Base-by-base conservation (phyloP, 2,329 filamentous ascomycete genomes). In the Verticillium klebahnii region DNA sequence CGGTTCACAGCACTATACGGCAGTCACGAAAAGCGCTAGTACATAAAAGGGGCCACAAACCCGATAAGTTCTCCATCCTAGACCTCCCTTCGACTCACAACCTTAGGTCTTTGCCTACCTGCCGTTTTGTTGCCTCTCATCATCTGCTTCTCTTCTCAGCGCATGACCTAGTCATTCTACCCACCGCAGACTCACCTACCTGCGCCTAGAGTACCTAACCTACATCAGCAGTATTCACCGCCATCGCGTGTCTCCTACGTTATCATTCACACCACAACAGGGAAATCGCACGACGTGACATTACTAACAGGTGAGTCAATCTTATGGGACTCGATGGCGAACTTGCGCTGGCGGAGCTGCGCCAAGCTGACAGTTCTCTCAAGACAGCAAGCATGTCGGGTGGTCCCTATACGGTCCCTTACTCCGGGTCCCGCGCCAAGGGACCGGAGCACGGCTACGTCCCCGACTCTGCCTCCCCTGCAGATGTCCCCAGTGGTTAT, bases 331-430 rank as follows among this genome's bases (percentile, higher is more conserved):
- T 29, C 29, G 29, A 29, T 29, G 29, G 29, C 5, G 29, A 29
- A 29, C 4, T 29, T 29, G 34, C 34, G 34, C 9, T 36, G 3
- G 34, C 1, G 12, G 52, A 32, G 2, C 32, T 36, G 5, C 39
- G 45, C 14, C 29, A 45, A 40, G 12, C 37, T 58, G 50, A 55
- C 56, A 37, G 59, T 39, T 57, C 65, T 36, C 57, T 36, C 55
- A 58, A 37, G 56, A 23, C 52, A 56, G 55, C 40, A 45, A 36
- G 1, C 5, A 61, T 61, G 29, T 63, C 66, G n/a, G 67, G 66
- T 55, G 68, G 65, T 50, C 70, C 69, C 2, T 70, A 71, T 61
- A 71, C 69, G 15, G 65, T 68, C 17, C 69, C 70, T 23, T 70
- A 71, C 64, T 70, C 67, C 9, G 68, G 69, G 19, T 63, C 63